Conservation (phyloP, 108 stramenopile genomes). For the Skeletonema potamos region DNA sequence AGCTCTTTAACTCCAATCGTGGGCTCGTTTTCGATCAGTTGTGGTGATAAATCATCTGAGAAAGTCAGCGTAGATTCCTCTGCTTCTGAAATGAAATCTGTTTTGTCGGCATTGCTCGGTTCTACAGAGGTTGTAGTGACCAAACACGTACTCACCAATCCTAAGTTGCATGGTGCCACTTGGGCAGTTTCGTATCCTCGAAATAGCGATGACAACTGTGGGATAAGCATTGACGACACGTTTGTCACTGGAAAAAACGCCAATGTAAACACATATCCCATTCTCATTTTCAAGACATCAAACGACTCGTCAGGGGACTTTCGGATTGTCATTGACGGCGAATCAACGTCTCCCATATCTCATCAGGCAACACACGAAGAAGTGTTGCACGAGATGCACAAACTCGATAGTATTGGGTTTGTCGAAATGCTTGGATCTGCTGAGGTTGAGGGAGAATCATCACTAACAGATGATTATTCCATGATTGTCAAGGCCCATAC, state of each 20-base stretch:
- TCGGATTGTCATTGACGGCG: constrained; percentile 33
- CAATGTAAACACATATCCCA: constrained; percentile 26
- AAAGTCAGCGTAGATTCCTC: constrained; percentile 16
- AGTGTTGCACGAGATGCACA: constrained; percentile 36
- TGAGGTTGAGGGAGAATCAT: not conserved
- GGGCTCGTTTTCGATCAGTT: constrained; percentile 22
- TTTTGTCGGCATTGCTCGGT: constrained; percentile 16
- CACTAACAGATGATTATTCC: constrained; percentile 18
- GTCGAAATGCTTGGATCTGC: constrained; percentile 40
- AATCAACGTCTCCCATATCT: constrained; percentile 38
- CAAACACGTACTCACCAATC: constrained; percentile 22
- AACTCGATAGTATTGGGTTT: constrained; percentile 36
- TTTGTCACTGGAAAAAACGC: constrained; percentile 39
- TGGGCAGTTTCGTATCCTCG: constrained; percentile 31
- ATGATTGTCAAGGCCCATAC: constrained; percentile 40
- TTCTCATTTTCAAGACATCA: constrained; percentile 25
- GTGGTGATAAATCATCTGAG: constrained; percentile 7
- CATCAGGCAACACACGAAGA: constrained; percentile 30
- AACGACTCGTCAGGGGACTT: constrained; percentile 35
- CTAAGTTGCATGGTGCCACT: constrained; percentile 23
- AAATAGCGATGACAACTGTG: constrained; percentile 2
- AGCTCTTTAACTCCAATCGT: constrained; percentile 26
- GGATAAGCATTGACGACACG: constrained; percentile 25
- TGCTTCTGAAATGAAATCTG: constrained; percentile 31
- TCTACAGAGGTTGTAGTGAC: constrained; percentile 11